Base-by-base conservation (phyloP, 2,329 filamentous ascomycete species). In the Colletotrichum sp. region DNA sequence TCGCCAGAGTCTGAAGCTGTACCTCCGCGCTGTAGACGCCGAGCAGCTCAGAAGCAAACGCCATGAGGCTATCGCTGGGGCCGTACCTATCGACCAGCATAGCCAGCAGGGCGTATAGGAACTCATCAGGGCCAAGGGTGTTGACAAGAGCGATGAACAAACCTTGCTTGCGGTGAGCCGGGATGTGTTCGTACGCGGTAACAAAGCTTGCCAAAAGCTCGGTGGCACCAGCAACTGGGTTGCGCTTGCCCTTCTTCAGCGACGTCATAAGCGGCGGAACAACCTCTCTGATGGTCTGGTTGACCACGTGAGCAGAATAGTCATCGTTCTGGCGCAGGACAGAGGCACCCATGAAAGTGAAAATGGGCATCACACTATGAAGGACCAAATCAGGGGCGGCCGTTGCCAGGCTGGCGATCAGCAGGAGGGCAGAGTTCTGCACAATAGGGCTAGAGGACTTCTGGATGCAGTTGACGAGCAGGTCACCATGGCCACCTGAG, bases 301-400 rank as follows among this genome's bases (percentile, higher is more conserved):
- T 95, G 74, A 98, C 96, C 36, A 99, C 96, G 83, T 98, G 95
- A 15, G 96, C 96, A 26, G 97, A 99, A 86, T 98, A 99, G 80
- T 99, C 96, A 81, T 99, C 98, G 80, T 95, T 95, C 86, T 98
- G 96, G 65, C 95, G 93, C 66, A 99, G 90, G 24, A 98, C 94
- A 5, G 95, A 98, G 59, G 94, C 94, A 57, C 96, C 96, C 94
- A 99, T 98, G 83, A 99, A 98, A 0, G 97, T 99, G 86, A 99
- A 99, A 69, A 99, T 96, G 15, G 97, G 97, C 97, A 99, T 99
- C 70, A 99, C 95, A 80, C 96, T 98, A 85, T 99, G 96, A 73
- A 99, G 89, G 5, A 99, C 95, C 64, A 98, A 88, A 83, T 98
- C 96, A 0, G 98, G 97, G 0, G 95, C 95, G 79, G 96, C 95